A percentile compares a stretch with the other conserved stretches of the same genome.
phyloP scores from a whole-genome alignment of 768 basidiomycete genomes.

The Leucogyrophana mollusca region DNA sequence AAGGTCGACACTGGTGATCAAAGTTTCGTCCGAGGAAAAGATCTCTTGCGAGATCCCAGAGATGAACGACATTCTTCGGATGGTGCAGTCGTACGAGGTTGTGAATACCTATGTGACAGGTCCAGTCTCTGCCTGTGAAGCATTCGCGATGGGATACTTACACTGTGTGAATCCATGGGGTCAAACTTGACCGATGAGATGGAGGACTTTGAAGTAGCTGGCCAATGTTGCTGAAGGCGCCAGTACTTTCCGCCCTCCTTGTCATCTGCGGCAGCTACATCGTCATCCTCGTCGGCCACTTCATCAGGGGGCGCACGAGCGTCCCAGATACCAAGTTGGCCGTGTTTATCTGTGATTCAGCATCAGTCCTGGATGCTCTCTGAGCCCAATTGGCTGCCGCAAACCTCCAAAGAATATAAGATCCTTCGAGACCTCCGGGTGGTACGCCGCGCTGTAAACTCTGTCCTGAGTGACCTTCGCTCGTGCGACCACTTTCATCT shows the following conservation, averaged over 20 bases:
- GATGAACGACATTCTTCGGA: conserved; percentile 71
- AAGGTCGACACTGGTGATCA: conserved; percentile 74
- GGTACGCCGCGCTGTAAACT: conserved; percentile 77
- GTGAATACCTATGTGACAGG: conserved; percentile 61
- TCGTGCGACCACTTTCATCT: conserved; percentile 65
- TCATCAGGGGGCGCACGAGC: conserved; percentile 70
- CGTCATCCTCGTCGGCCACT: conserved; percentile 61
- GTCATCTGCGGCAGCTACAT: conserved; percentile 37
- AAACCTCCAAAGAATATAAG: conserved; percentile 85
- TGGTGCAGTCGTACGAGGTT: conserved; percentile 77
- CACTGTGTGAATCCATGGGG: conserved; percentile 72
- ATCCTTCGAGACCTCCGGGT: conserved; percentile 78
- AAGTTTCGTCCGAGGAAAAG: conserved; percentile 51
- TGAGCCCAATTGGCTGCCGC: too few species aligned
- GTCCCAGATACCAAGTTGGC: conserved; percentile 85
- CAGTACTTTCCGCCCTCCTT: conserved; percentile 74
- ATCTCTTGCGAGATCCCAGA: conserved; percentile 72
- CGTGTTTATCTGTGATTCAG: conserved; percentile 67
- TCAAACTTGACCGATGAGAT: conserved; percentile 79
- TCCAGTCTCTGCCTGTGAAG: background rate
- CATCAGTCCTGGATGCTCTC: background rate
- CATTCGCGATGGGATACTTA: too few species aligned
- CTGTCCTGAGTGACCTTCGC: conserved; percentile 80
- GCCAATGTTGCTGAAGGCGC: conserved; percentile 83
- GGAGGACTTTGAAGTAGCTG: conserved; percentile 74